Conservation (phyloP, 73 alveolate species). For the Paramecium sonneborni region DNA sequence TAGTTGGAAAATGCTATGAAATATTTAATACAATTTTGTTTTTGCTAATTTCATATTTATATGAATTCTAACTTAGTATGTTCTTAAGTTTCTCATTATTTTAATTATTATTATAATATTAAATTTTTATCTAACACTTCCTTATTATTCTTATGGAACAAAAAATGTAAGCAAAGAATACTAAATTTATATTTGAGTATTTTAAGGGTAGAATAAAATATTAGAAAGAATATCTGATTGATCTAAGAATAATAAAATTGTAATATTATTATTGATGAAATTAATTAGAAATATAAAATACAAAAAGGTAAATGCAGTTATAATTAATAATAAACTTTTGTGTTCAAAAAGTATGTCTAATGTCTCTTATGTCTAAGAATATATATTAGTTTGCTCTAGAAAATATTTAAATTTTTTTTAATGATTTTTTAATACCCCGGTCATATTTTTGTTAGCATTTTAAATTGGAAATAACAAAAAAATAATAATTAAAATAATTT, state of each 20-base stretch:
- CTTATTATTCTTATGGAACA: not conserved
- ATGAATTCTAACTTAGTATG: not conserved
- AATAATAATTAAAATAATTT: conserved; percentile 13
- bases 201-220: not conserved
- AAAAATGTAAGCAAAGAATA: not conserved
- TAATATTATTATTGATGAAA: not conserved
- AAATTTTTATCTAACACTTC: not conserved
- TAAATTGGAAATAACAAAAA: not conserved
- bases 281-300: not conserved
- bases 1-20: conserved; percentile 43
- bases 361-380: not conserved
- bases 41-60: not conserved
- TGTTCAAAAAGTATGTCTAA: not conserved
- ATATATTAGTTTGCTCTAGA: not conserved
- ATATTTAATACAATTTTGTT: not conserved
- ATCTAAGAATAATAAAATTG: not conserved
- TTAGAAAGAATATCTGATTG: not conserved
- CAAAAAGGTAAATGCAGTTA: not conserved
- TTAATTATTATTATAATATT: not conserved
- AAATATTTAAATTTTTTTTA: not conserved
- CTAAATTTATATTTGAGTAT: not conserved
- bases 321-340: not conserved
- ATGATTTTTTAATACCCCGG: not conserved
- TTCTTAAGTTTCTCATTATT: not conserved
- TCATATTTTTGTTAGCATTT: not conserved